Evolutionary conservation across 2,329 filamentous ascomycete species (phyloP), one percentile per base, ranked within the genome.

Genomic region (Diaporthe sp.): DNA sequence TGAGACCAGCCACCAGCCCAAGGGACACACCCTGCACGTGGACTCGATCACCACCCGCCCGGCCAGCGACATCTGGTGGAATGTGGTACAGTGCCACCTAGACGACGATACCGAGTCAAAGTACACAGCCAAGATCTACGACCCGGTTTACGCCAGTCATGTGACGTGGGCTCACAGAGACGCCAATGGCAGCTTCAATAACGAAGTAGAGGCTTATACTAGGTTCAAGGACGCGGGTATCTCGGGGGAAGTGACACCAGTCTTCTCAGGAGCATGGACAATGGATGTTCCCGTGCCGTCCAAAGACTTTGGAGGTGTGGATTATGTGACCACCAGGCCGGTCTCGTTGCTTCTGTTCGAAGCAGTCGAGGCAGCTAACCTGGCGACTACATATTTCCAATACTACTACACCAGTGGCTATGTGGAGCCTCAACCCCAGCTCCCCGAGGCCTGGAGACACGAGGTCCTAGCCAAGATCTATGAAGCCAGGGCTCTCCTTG

Each of bases 391-490:
- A 9, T 65, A 65, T 65, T 3, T 44, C 6, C n/a, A 3, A 19
- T 31, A 46, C 7, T 46, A 65, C 12, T 46, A 22, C 25, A 46
- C 60, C n/a, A 65, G 39, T 8, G 60, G 39, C 22, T 65, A 31
- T 46, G 12, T 62, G 10, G n/a, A 44, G 37, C 12, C n/a, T 28
- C 60, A 65, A 8, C 60, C 60, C 3, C 60, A 62, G n/a, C 37
- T 62, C 9, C 60, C 60, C 10, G 25, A 42, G 25, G 60, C 39
- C 9, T 65, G 60, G 60, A 65, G 39, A 46, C 42, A 25, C 10
- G 60, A 65, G 60, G 60, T 46, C 25, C n/a, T 65, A 3, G 60
- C 39, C 37, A 65, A 65, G 25, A 46, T 65, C n/a, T 65, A 46
- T 19, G 60, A 65, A 46, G 60, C 60, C 39, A 12, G 9, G 25